Percentiles rank a stretch among this genome's conserved stretches.
Conservation (phyloP, 768 basidiomycete genomes). For the Psilocybe tampanensis region DNA sequence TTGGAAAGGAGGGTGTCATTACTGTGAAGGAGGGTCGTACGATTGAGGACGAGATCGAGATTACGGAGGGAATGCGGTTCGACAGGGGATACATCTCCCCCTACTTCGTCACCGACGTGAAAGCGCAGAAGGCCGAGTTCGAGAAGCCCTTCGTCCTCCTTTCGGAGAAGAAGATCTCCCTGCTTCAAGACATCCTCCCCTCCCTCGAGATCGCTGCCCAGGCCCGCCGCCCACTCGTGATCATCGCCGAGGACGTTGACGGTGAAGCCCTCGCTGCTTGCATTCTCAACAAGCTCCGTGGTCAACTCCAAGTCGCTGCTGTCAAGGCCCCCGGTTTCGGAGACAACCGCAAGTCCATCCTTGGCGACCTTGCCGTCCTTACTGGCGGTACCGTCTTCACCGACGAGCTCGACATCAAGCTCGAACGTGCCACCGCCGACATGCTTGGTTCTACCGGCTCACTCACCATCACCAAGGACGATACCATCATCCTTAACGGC, state of each 20-base stretch:
- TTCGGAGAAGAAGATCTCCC: constrained; percentile 97
- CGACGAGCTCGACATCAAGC: constrained; percentile 95
- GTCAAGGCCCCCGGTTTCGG: constrained; percentile 99
- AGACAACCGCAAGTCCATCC: constrained; percentile 98
- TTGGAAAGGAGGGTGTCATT: constrained; percentile 99
- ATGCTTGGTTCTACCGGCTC: constrained; percentile 90
- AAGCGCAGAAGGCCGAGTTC: constrained; percentile 93
- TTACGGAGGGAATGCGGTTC: constrained; percentile 99
- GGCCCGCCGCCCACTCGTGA: constrained; percentile 85
- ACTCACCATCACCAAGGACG: constrained; percentile 96
- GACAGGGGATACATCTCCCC: constrained; percentile 98
- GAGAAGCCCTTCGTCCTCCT: constrained; percentile 95
- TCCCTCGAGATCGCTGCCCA: constrained; percentile 83
- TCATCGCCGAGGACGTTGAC: constrained; percentile 97
- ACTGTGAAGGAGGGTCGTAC: constrained; percentile 99
- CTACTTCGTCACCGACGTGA: constrained; percentile 98
- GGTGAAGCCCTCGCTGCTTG: constrained; percentile 97
- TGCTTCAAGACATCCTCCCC: constrained; percentile 93
- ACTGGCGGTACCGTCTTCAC: constrained; percentile 98
- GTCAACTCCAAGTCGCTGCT: constrained; percentile 91
- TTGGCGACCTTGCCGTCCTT: constrained; percentile 95
- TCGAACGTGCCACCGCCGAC: constrained; percentile 87
- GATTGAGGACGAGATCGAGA: constrained; percentile 98
- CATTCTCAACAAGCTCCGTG: constrained; percentile 99
- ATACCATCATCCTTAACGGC: constrained; percentile 95